Evolutionary conservation across 179 eudicot species (phyloP).

Genomic region (Beta macrorhiza): DNA sequence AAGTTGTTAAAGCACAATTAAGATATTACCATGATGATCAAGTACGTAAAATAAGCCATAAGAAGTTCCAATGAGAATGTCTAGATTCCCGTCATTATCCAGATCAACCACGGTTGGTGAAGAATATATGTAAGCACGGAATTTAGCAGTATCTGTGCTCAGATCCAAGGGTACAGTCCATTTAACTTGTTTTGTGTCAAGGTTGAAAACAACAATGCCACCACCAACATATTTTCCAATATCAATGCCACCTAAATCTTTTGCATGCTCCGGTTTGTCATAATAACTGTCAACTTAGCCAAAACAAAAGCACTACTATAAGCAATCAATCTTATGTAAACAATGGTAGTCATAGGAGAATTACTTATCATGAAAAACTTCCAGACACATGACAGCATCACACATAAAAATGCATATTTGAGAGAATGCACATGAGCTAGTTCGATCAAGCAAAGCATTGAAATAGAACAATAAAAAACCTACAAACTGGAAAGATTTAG

Average conservation of each 20-base stretch:
- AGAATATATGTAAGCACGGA: constrained; percentile 86
- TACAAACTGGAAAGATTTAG: background rate
- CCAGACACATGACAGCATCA: background rate
- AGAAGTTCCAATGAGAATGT: constrained; percentile 92
- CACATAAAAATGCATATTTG: background rate
- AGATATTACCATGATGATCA: constrained; percentile 82
- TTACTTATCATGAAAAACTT: background rate
- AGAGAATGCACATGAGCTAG: background rate
- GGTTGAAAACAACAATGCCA: constrained; percentile 94
- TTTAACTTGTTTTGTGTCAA: constrained; percentile 95
- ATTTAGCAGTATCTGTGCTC: constrained; percentile 78
- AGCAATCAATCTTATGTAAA: constrained; percentile 1
- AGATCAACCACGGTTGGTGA: constrained; percentile 89
- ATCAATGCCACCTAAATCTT: constrained; percentile 90
- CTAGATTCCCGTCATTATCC: constrained; percentile 95
- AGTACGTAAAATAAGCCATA: constrained; percentile 86
- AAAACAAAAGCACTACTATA: constrained; percentile 21
- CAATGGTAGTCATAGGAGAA: background rate
- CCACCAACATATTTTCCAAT: constrained; percentile 93
- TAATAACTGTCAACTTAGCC: constrained; percentile 74
- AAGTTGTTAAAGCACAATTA: background rate
- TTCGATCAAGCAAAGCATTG: background rate
- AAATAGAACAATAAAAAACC: background rate
- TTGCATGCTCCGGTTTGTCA: constrained; percentile 90
- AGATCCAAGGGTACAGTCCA: constrained; percentile 77